Percentiles rank a stretch among this genome's conserved stretches.
Evolutionary conservation across 2,329 filamentous ascomycete genomes (phyloP).

Genomic region (Bertia moriformis): DNA sequence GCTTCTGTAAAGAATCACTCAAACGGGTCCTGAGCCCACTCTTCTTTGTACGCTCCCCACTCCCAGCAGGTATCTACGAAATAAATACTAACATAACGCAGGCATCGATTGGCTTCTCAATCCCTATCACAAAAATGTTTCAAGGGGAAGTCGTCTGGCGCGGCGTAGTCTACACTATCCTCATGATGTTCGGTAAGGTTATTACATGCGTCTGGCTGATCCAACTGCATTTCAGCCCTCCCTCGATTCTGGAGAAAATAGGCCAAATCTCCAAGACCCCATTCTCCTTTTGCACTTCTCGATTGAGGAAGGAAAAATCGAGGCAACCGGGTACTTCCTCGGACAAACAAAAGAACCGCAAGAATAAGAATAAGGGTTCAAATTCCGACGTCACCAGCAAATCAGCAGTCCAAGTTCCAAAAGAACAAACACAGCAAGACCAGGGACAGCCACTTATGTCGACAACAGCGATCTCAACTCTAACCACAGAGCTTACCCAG

Average conservation of each 20-base stretch:
- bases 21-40: constrained; percentile 48
- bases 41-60: constrained; percentile 45
- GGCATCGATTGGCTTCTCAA: constrained; percentile 60
- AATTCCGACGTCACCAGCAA: no score
- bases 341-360: not conserved
- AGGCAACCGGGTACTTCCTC: not conserved
- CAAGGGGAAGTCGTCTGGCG: constrained; percentile 49
- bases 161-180: constrained; percentile 53
- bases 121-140: constrained; percentile 62
- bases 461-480: constrained; percentile 3
- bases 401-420: not conserved
- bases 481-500: no score
- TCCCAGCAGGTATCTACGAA: not conserved
- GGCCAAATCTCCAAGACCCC: constrained; percentile 4
- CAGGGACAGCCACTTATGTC: not conserved
- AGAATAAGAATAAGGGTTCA: no score
- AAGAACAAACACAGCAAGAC: no score
- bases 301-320: no score
- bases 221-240: constrained; percentile 13
- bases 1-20: constrained; percentile 22
- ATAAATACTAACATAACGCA: constrained; percentile 7
- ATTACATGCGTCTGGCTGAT: constrained; percentile 44
- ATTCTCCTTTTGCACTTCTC: constrained; percentile 2
- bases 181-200: constrained; percentile 55
- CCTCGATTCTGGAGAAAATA: constrained; percentile 2